These are phyloP conservation scores for Yamadazyma akitaensis DNA, from an alignment of 805 yeast genomes.

Conservation along the genomic window DNA sequence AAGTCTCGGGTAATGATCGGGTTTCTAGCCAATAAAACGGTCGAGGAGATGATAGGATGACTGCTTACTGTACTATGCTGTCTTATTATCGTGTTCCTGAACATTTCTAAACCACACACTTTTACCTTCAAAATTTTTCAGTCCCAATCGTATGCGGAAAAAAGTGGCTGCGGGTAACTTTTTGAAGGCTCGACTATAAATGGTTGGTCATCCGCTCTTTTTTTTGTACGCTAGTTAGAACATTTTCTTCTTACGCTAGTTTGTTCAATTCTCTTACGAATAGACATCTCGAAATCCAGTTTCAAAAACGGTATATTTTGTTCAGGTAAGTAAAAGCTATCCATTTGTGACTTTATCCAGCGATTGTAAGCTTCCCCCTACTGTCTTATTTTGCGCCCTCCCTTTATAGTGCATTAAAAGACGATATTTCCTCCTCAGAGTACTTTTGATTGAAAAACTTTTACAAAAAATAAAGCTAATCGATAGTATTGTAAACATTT, in stretches of 20 bases:
- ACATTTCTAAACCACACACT: slow-evolving; percentile 1
- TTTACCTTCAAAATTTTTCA: slow-evolving; percentile 5
- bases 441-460: neutral
- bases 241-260: neutral
- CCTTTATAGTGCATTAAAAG: neutral
- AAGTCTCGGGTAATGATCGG: slow-evolving; percentile 84
- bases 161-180: slow-evolving; percentile 5
- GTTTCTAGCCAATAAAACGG: slow-evolving; percentile 68
- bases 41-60: slow-evolving; percentile 32
- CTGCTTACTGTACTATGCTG: slow-evolving; percentile 6
- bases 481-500: slow-evolving; percentile 4
- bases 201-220: slow-evolving; percentile 5
- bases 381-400: neutral
- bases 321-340: neutral
- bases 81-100: slow-evolving; percentile 4
- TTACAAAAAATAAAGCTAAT: neutral
- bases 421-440: neutral
- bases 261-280: slow-evolving; percentile 1
- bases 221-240: neutral
- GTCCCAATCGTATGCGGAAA: slow-evolving; percentile 1
- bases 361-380: neutral
- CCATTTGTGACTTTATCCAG: neutral
- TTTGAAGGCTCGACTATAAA: neutral
- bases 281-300: neutral
- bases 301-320: neutral